These are phyloP conservation scores for Zygosaccharomyces bailii DNA, from an alignment of 805 yeast genomes.

Conservation along the genomic window DNA sequence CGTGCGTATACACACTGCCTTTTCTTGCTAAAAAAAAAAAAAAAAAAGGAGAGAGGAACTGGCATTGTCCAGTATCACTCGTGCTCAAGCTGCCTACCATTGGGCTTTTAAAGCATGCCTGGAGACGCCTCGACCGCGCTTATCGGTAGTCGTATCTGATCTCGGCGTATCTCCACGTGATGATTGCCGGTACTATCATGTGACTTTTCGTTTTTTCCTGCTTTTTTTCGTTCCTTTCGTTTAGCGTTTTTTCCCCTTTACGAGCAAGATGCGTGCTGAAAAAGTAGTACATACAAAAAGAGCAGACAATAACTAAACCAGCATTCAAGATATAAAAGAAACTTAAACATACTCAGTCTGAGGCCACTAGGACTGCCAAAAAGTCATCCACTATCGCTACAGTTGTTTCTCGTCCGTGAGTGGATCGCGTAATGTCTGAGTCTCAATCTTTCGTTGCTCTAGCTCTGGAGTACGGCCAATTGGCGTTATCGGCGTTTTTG, in stretches of 20 bases:
- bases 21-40: too few relatives aligned
- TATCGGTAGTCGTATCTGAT: not conserved
- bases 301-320: not conserved
- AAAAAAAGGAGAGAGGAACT: too few relatives aligned
- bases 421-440: conserved; percentile 4
- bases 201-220: not conserved
- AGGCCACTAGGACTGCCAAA: not conserved
- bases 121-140: not conserved
- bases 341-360: not conserved
- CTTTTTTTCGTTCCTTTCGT: not conserved
- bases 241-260: not conserved
- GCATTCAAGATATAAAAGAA: not conserved
- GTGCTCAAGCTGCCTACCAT: too few relatives aligned
- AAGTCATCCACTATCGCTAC: not conserved
- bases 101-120: too few relatives aligned
- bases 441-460: conserved; percentile 24
- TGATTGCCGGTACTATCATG: not conserved
- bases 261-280: not conserved
- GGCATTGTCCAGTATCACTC: too few relatives aligned
- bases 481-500: conserved; percentile 28
- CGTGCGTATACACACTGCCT: too few relatives aligned
- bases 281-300: not conserved
- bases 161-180: not conserved
- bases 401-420: not conserved
- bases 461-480: conserved; percentile 18